Evolutionary conservation across 768 basidiomycete genomes (phyloP).

Genomic region (Lentinula lateritia): DNA sequence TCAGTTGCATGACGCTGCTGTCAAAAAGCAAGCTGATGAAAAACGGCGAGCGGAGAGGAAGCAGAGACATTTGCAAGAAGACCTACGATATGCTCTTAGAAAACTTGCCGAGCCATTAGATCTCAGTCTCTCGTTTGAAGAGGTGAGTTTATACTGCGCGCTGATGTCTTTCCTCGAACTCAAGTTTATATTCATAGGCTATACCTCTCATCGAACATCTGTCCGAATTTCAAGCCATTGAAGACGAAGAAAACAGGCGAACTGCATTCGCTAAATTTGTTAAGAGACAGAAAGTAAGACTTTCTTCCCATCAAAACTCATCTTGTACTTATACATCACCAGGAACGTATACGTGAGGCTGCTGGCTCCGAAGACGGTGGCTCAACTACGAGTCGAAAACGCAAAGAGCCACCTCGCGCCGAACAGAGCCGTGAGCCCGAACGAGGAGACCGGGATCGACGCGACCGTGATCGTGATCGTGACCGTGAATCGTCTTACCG

Average conservation of each 20-base stretch:
- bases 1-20: constrained; percentile 67
- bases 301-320: constrained; percentile 8
- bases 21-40: constrained; percentile 80
- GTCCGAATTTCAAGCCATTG: constrained; percentile 80
- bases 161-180: neutral
- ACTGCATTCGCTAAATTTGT: constrained; percentile 85
- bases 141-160: constrained; percentile 41
- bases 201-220: constrained; percentile 76
- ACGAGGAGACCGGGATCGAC: constrained; percentile 30
- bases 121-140: constrained; percentile 69
- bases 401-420: constrained; percentile 67
- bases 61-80: constrained; percentile 87
- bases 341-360: constrained; percentile 74
- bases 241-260: constrained; percentile 80
- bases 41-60: constrained; percentile 80
- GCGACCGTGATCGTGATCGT: constrained; percentile 26
- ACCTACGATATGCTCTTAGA: constrained; percentile 91
- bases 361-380: constrained; percentile 78
- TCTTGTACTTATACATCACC: neutral
- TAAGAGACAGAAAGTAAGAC: constrained; percentile 78
- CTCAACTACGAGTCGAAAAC: constrained; percentile 72
- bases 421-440: constrained; percentile 44
- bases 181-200: constrained; percentile 35
- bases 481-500: constrained; percentile 26
- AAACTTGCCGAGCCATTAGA: constrained; percentile 83